Evolutionary conservation across 148 eudicot genomes (phyloP).

Genomic region (Chenopodium album): DNA sequence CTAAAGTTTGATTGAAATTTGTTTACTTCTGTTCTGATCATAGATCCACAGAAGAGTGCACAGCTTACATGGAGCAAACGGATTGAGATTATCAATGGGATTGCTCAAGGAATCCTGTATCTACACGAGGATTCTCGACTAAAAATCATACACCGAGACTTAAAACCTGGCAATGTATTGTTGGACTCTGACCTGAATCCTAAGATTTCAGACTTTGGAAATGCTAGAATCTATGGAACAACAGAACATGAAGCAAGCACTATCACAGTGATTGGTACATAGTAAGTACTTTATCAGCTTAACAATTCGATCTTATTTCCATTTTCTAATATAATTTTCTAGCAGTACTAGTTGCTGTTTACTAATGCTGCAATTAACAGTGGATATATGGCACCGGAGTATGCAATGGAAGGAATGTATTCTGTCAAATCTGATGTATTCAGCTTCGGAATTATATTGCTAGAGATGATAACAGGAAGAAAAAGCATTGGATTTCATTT

Average conservation of each 20-base stretch:
- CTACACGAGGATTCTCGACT: slow-evolving; percentile 46
- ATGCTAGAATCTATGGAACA: slow-evolving; percentile 39
- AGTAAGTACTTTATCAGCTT: slow-evolving; percentile 16
- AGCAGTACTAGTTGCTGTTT: neutral
- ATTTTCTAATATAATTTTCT: neutral
- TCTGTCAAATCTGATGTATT: slow-evolving; percentile 42
- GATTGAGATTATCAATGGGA: slow-evolving; percentile 30
- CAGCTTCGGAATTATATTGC: slow-evolving; percentile 42
- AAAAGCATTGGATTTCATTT: slow-evolving; percentile 29
- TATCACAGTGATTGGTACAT: slow-evolving; percentile 33
- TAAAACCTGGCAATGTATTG: slow-evolving; percentile 46
- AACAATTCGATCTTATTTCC: neutral
- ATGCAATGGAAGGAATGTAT: slow-evolving; percentile 38
- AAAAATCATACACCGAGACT: slow-evolving; percentile 42
- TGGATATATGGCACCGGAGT: slow-evolving; percentile 53
- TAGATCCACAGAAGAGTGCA: slow-evolving; percentile 28
- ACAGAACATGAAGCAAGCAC: slow-evolving; percentile 29
- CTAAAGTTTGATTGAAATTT: neutral
- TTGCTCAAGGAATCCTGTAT: slow-evolving; percentile 41
- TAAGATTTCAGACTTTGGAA: slow-evolving; percentile 50
- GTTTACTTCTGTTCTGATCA: neutral
- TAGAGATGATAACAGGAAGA: slow-evolving; percentile 38
- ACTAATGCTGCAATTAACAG: slow-evolving; percentile 12
- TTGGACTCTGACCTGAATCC: slow-evolving; percentile 41
- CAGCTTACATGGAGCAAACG: slow-evolving; percentile 33